Percentiles rank a stretch among this genome's conserved stretches.
These are phyloP conservation scores for Umbelopsis sp. DNA, from an alignment of 371 early-diverging fungal species.

Conservation along the genomic window DNA sequence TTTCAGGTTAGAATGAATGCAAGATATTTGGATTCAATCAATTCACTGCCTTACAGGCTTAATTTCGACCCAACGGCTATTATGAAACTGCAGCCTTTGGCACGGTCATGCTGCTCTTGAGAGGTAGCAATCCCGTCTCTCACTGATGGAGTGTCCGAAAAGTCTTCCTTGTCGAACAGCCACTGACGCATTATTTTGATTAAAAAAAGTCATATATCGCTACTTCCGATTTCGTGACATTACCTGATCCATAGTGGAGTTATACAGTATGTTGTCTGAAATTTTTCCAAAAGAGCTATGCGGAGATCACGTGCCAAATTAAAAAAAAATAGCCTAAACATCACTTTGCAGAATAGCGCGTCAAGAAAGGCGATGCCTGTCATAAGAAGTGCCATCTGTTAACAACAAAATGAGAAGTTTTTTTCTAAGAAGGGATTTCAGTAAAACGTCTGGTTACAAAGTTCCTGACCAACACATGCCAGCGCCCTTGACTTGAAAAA, in stretches of 20 bases:
- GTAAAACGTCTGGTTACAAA: background rate
- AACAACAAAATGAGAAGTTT: background rate
- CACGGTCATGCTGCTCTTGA: slow-evolving; percentile 60
- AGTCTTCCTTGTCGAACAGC: slow-evolving; percentile 71
- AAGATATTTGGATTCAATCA: background rate
- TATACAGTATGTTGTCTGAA: background rate
- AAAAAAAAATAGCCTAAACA: no score
- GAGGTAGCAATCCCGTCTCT: slow-evolving; percentile 48
- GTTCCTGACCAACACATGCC: slow-evolving; percentile 1
- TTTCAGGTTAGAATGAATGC: background rate
- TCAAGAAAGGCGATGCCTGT: no score
- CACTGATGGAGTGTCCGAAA: slow-evolving; percentile 67
- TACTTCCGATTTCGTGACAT: background rate
- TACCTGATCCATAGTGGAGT: slow-evolving; percentile 18
- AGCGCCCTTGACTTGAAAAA: background rate
- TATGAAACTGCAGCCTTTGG: slow-evolving; percentile 70
- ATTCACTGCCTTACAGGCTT: slow-evolving; percentile 50
- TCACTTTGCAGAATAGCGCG: no score
- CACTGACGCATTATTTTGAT: slow-evolving; percentile 44
- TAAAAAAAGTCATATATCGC: background rate
- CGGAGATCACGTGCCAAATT: background rate
- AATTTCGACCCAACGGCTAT: slow-evolving; percentile 66
- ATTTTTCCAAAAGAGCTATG: background rate
- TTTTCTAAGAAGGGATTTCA: background rate
- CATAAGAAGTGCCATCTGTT: no score